Evolutionary conservation across 1,284 basidiomycete genomes (phyloP), one percentile per base, ranked within the genome.

Genomic region (Malassezia yamatoensis): DNA sequence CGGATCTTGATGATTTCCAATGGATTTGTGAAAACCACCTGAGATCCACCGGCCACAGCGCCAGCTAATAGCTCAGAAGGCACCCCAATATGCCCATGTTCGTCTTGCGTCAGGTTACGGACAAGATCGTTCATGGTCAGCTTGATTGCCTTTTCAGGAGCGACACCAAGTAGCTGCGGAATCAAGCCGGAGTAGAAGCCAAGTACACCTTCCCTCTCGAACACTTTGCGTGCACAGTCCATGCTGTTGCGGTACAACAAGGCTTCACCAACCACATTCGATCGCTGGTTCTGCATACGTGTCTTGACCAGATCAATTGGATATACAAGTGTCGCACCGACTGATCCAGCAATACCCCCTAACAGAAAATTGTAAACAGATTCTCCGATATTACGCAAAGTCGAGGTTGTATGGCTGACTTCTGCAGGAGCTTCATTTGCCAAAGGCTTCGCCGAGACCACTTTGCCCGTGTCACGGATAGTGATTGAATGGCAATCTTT

Each of bases 71-170:
- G 66, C 77, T 98, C 94, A 86, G 88, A 91, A 16, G 73, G 70
- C 35, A 96, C 70, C 50, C 85, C 82, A 75, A 99, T 96, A 54
- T 86, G 82, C 20, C 94, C 94, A 75, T 93, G 88, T 33, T 90
- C 88, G 76, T 98, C 90, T 76, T 84, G 91, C 12, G 85, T 83
- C 55, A 83, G 81, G 16, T 83, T 80, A 51, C 93, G 84, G 35
- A 99, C 81, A 50, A 94, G 78, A 72, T 96, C 93, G 79, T 98
- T 98, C 62, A 98, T 85, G 2, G 93, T 94, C 16, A 79, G 75
- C 73, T 98, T 94, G 78, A 94, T 93, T 11, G 90, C 90, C 78
- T 94, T 99, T 77, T 99, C 93, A 12, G 93, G 93, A 12, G 93
- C 94, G 40, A 99, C 93, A 70, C 93, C 93, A 64, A 99, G 82